phyloP scores from a whole-genome alignment of 495 filamentous ascomycete species.

The Podospora bellae-mahoneyi region DNA sequence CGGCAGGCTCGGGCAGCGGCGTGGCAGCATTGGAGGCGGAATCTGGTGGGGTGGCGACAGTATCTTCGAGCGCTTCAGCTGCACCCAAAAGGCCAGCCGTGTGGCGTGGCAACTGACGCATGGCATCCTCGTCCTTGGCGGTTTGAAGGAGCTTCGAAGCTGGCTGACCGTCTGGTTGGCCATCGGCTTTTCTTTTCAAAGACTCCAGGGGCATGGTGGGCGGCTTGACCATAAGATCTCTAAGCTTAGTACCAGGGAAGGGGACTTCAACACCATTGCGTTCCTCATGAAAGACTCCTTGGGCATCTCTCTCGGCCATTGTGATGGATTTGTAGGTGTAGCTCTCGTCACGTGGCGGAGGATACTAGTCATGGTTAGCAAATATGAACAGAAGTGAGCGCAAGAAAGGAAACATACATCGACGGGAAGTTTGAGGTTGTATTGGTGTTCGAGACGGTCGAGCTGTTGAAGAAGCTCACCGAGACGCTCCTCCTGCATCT shows the following conservation, averaged over 20 bases:
- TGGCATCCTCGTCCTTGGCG: constrained; percentile 26
- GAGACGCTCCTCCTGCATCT: constrained; percentile 35
- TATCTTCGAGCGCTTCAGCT: constrained; percentile 37
- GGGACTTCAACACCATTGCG: constrained; percentile 37
- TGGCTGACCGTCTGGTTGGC: constrained; percentile 39
- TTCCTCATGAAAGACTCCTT: constrained; percentile 27
- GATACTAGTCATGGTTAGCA: constrained; percentile 8
- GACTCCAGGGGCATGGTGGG: constrained; percentile 26
- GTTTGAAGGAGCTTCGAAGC: constrained; percentile 34
- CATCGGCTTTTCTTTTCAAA: constrained; percentile 41
- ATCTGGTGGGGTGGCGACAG: constrained; percentile 26
- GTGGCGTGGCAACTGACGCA: constrained; percentile 35
- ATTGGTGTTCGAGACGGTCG: constrained; percentile 36
- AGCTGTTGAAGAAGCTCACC: constrained; percentile 35
- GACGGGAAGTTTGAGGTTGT: constrained; percentile 34
- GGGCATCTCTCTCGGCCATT: constrained; percentile 31
- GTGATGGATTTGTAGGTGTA: constrained; percentile 36
- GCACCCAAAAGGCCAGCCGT: constrained; percentile 43
- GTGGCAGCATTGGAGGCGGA: constrained; percentile 40
- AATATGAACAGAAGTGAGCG: neutral
- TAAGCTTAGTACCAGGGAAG: constrained; percentile 26
- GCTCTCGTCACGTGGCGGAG: constrained; percentile 22
- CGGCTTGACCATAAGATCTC: constrained; percentile 29
- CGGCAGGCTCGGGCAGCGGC: constrained; percentile 29
- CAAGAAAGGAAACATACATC: constrained; percentile 36